Base-by-base conservation (phyloP, 257 asterid genomes). In the Ophiorrhiza pumila region DNA sequence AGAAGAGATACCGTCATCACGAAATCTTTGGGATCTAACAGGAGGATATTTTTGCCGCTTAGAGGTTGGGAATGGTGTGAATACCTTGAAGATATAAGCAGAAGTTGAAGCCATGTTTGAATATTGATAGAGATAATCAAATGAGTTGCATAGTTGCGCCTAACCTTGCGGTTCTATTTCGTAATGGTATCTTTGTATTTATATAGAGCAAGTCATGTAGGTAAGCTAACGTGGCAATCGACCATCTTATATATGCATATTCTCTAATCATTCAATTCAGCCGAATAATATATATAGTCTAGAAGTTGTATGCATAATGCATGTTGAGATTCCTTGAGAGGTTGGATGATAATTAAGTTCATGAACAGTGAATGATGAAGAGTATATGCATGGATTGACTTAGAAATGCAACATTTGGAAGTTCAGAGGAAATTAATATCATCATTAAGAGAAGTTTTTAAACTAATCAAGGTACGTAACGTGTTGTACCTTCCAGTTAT, bases 1-100 rank as follows among this genome's bases (percentile, higher is more conserved):
- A 58, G 7, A 20, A 10, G 17, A 10, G 14, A 52, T 74, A 83
- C 88, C 88, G 76, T 86, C 86, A 67, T 83, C 86, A 18, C 66
- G 62, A 41, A 71, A 72, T 71, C 74, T 71, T 31, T 59, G 83
- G 45, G 87, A 80, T 46, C 77, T 72, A 41, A 82, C 73, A 56
- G 31, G 85, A 18, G 79, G 75, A 68, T 66, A 70, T 35, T 72
- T 80, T 49, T 71, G 81, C 41, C 34, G 69, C 76, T 74, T 82
- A 49, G 77, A 60, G 37, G 31, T 71, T 57, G 76, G 70, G 68
- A 74, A 18, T 0, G 82, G 77, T 20, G 29, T 61, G 47, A 37
- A 53, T 56, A 71, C 39, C 37, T 74, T 47, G 78, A 62, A 69
- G 61, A 58, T 59, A 50, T 68, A 68, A 73, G 57, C 39, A 45